Evolutionary conservation across 192 early-diverging fungal species (phyloP).

Genomic region (Pilaira anomala): DNA sequence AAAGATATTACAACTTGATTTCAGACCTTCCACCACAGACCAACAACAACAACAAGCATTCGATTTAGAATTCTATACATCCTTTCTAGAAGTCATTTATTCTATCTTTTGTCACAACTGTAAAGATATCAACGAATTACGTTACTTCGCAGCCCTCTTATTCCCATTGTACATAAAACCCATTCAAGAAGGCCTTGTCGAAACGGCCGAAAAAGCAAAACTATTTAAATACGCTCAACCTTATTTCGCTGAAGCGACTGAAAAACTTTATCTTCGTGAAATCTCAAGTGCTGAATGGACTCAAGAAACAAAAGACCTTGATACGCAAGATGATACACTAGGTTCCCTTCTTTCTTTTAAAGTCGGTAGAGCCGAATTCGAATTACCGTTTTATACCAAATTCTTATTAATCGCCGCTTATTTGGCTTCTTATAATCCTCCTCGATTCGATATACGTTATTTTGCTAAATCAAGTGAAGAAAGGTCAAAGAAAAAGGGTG

Average conservation of each 20-base stretch:
- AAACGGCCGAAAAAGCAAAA: constrained; percentile 62
- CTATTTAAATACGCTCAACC: constrained; percentile 75
- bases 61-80: constrained; percentile 58
- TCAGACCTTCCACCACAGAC: constrained; percentile 30
- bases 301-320: constrained; percentile 34
- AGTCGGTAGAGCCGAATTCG: constrained; percentile 45
- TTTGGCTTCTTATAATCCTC: constrained; percentile 93
- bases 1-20: constrained; percentile 69
- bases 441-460: constrained; percentile 77
- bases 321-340: constrained; percentile 1
- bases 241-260: constrained; percentile 77
- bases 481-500: constrained; percentile 31
- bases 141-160: constrained; percentile 75
- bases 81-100: constrained; percentile 79
- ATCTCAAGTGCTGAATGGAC: constrained; percentile 87
- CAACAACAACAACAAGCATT: constrained; percentile 12
- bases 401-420: constrained; percentile 87
- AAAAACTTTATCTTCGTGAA: constrained; percentile 88
- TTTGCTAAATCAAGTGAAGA: constrained; percentile 65
- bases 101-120: constrained; percentile 79
- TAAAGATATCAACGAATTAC: constrained; percentile 82
- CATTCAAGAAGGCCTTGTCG: constrained; percentile 65
- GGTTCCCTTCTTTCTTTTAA: neutral
- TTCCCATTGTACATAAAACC: constrained; percentile 90
- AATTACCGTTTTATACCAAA: constrained; percentile 87